These are phyloP conservation scores for Raphanus hybrid DNA, from an alignment of 441 rosid species.

Conservation along the genomic window DNA sequence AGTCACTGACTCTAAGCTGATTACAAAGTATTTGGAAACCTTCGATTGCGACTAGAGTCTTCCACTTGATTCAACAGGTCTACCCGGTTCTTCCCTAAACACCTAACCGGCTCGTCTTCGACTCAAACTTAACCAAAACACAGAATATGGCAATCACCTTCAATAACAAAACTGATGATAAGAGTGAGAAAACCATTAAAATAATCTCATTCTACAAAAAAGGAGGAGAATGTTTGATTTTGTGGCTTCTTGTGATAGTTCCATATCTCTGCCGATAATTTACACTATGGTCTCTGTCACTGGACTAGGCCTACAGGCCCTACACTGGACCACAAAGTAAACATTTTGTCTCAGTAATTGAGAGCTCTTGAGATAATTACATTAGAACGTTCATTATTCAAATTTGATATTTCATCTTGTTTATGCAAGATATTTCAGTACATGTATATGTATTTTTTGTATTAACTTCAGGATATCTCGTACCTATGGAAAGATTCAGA, in stretches of 20 bases:
- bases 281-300: constrained; percentile 1
- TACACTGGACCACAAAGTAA: background rate
- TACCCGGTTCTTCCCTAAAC: too few relatives aligned
- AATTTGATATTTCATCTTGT: background rate
- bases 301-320: constrained; percentile 1
- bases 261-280: background rate
- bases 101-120: too few relatives aligned
- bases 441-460: background rate
- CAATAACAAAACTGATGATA: background rate
- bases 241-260: background rate
- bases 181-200: background rate
- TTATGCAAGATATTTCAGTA: background rate
- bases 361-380: background rate
- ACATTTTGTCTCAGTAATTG: background rate
- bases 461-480: too few relatives aligned
- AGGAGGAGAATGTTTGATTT: background rate
- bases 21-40: too few relatives aligned
- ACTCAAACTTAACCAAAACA: too few relatives aligned
- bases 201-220: background rate
- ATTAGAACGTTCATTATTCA: background rate
- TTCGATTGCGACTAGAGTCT: too few relatives aligned
- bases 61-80: too few relatives aligned
- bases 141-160: too few relatives aligned
- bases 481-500: too few relatives aligned
- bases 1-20: too few relatives aligned